A percentile compares a stretch with the other conserved stretches of the same genome.
Conservation (phyloP, 306 rosid genomes). For the Myrica gale region DNA sequence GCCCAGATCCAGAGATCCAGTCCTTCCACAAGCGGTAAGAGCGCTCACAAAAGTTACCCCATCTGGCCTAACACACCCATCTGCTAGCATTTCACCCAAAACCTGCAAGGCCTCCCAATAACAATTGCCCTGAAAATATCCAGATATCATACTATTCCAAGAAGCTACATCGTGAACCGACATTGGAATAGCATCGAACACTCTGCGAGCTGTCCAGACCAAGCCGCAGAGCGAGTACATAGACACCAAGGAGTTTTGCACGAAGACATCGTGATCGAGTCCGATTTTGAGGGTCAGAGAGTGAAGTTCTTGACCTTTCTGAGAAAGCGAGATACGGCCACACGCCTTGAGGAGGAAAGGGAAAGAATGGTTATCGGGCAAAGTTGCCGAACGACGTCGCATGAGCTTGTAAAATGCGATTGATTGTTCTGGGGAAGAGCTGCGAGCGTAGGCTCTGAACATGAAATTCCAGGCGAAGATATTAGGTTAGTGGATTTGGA, state of each 20-base stretch:
- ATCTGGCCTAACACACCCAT: constrained; percentile 2
- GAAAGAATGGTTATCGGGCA: constrained; percentile 23
- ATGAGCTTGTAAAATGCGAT: constrained; percentile 17
- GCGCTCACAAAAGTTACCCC: constrained; percentile 18
- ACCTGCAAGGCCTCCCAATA: constrained; percentile 21
- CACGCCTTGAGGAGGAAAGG: constrained; percentile 23
- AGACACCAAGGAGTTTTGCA: constrained; percentile 16
- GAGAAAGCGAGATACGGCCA: constrained; percentile 4
- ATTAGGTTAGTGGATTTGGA: constrained; percentile 24
- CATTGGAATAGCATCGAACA: constrained; percentile 13
- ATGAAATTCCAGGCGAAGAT: constrained; percentile 32
- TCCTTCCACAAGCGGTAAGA: constrained; percentile 21
- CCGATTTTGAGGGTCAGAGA: constrained; percentile 5
- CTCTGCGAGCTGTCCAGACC: constrained; percentile 9
- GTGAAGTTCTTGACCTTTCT: constrained; percentile 30
- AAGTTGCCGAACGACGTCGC: neutral
- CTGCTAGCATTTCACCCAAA: constrained; percentile 17
- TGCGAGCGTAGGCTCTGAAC: constrained; percentile 21
- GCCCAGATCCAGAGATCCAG: constrained; percentile 18
- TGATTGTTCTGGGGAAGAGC: constrained; percentile 11
- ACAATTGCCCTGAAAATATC: neutral
- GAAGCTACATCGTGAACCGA: constrained; percentile 12
- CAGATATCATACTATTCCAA: constrained; percentile 20
- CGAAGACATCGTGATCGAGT: constrained; percentile 12
- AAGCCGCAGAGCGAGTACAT: constrained; percentile 20